Evolutionary conservation across 345 rosid species (phyloP).

Genomic region (Ceriops tagal): DNA sequence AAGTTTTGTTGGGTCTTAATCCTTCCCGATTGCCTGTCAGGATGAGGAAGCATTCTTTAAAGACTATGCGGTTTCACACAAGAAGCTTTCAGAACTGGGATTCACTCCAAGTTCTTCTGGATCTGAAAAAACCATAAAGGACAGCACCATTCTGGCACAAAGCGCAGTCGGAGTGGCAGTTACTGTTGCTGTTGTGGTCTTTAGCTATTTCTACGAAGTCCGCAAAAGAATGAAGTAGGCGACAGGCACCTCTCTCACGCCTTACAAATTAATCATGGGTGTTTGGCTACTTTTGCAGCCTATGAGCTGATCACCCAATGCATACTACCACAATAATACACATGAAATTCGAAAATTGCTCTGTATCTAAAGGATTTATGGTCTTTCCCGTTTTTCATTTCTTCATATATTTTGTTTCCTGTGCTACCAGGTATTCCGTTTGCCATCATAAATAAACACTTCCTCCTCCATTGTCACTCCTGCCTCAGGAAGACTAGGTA

Average conservation of each 20-base stretch:
- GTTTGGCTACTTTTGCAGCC: slow-evolving; percentile 3
- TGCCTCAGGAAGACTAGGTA: not conserved
- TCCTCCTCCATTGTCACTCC: not conserved
- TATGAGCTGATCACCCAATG: slow-evolving; percentile 6
- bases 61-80: slow-evolving; percentile 72
- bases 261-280: not conserved
- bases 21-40: slow-evolving; percentile 29
- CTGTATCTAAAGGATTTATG: not conserved
- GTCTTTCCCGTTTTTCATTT: not conserved
- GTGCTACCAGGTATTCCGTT: not conserved
- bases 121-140: slow-evolving; percentile 37
- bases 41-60: slow-evolving; percentile 82
- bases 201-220: slow-evolving; percentile 75
- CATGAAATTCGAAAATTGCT: not conserved
- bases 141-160: slow-evolving; percentile 60
- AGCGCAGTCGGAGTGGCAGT: slow-evolving; percentile 80
- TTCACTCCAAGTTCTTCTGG: slow-evolving; percentile 46
- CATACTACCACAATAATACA: not conserved
- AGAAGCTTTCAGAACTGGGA: slow-evolving; percentile 90
- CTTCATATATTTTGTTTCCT: not conserved
- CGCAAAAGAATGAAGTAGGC: slow-evolving; percentile 58
- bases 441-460: not conserved
- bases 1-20: too few species aligned
- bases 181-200: slow-evolving; percentile 74
- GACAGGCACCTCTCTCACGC: not conserved